Percentiles rank a stretch among this genome's conserved stretches.
phyloP scores from a whole-genome alignment of 2,329 filamentous ascomycete genomes.

The Aspergillus caelatus region DNA sequence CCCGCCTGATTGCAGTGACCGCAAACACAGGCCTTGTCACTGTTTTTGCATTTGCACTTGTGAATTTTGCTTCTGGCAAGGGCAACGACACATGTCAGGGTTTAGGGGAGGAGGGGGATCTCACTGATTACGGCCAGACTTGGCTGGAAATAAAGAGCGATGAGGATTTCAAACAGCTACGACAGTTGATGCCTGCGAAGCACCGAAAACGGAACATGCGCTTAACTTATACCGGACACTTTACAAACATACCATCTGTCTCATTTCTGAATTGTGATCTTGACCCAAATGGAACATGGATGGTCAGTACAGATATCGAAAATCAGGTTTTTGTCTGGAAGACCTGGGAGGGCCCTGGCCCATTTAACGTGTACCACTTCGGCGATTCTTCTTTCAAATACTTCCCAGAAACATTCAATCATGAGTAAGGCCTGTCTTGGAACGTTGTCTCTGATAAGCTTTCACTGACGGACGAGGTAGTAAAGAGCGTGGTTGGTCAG shows the following conservation, averaged over 20 bases:
- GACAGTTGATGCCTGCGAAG: slow-evolving; percentile 29
- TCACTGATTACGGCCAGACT: slow-evolving; percentile 28
- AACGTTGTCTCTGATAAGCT: neutral
- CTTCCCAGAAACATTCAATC: slow-evolving; percentile 29
- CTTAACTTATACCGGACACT: slow-evolving; percentile 46
- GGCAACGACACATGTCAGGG: slow-evolving; percentile 18
- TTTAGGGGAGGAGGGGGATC: slow-evolving; percentile 22
- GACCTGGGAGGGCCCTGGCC: slow-evolving; percentile 43
- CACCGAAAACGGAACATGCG: slow-evolving; percentile 47
- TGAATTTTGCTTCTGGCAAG: slow-evolving; percentile 32
- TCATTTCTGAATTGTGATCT: slow-evolving; percentile 61
- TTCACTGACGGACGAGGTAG: slow-evolving; percentile 15
- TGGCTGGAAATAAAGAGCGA: slow-evolving; percentile 36
- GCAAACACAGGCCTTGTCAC: slow-evolving; percentile 68
- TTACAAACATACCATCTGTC: slow-evolving; percentile 60
- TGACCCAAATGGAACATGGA: slow-evolving; percentile 58
- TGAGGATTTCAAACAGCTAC: slow-evolving; percentile 32
- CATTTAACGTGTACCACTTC: slow-evolving; percentile 32
- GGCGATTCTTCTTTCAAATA: slow-evolving; percentile 30
- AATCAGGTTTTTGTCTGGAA: slow-evolving; percentile 56
- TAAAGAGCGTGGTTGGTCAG: slow-evolving; percentile 47
- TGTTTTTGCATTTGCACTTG: slow-evolving; percentile 62
- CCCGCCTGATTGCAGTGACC: slow-evolving; percentile 83
- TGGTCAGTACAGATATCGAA: slow-evolving; percentile 60
- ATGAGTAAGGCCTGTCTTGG: slow-evolving; percentile 22